phyloP scores from a whole-genome alignment of 345 rosid species.

The Lepidium didymum region DNA sequence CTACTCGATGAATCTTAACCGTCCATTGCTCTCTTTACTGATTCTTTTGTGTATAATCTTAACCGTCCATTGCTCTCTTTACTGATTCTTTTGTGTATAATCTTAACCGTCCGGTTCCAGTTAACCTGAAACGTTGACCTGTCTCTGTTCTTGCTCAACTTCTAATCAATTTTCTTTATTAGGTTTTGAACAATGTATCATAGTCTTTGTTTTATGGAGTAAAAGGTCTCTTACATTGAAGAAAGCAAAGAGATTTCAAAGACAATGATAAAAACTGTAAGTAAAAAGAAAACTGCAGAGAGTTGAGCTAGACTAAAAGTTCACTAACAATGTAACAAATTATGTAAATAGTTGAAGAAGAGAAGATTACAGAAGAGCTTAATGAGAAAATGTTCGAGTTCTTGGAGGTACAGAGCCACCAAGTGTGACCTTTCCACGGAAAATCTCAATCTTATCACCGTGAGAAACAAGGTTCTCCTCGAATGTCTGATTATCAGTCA shows the following conservation, averaged over 20 bases:
- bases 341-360: no score
- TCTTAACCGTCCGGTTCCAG: no score
- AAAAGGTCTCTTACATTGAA: neutral
- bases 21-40: neutral
- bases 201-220: no score
- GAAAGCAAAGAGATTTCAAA: neutral
- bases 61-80: neutral
- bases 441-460: neutral
- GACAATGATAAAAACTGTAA: no score
- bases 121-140: no score
- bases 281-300: no score
- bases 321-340: neutral
- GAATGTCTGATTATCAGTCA: constrained; percentile 23
- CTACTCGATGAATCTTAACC: neutral
- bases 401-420: no score
- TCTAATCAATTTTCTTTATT: neutral
- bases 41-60: no score
- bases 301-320: neutral
- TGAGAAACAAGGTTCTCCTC: neutral
- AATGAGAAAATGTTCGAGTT: no score
- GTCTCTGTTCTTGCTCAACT: no score
- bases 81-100: neutral
- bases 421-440: neutral
- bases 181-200: no score
- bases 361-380: no score